Evolutionary conservation across 106 monocot genomes (phyloP), one percentile per base, ranked within the genome.

Genomic region (Narthecium ossifragum): DNA sequence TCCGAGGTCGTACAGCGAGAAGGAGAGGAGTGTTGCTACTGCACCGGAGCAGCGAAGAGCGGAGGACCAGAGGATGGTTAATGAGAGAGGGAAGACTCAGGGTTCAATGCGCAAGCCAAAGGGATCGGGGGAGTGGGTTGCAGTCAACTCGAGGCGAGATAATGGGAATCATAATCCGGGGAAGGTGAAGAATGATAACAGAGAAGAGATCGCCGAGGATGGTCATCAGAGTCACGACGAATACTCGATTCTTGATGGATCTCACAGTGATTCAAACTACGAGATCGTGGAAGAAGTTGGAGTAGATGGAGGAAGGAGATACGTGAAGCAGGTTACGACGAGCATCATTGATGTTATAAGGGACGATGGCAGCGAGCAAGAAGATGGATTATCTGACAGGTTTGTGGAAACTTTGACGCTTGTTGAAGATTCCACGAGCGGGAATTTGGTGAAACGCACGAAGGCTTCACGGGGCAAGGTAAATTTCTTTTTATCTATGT

Each of bases 381-480:
- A 7, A 12, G 45, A 53, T 57, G 11, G 34, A 13, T 27, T 48
- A 27, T 47, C 51, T 60, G 57, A 37, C 13, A 26, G 66, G 14
- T 14, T 48, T 46, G 34, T 60, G 0, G 70, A 71, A 25, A 24
- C 70, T 34, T 65, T 65, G 64, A 36, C 33, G 1, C 15, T 70
- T 46, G 36, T 2, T 12, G 57, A 76, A 21, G 64, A 59, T 36
- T 24, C 31, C 52, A 41, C 17, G 34, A 53, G 45, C 29, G 71
- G 53, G 25, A 74, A 24, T 22, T 53, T 45, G 7, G 31, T 47
- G 46, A 54, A 37, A 36, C 13, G 14, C 13, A 34, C 10, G 12
- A 56, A 63, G 28, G 26, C 55, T 64, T 69, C 69, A 59, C 68
- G 70, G 45, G 53, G 26, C 25, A 77, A 77, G 77, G 77, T 77